Percentiles rank a stretch among this genome's conserved stretches.
These are phyloP conservation scores for Phytophthora chlamydospora DNA, from an alignment of 352 stramenopile species.

Conservation along the genomic window DNA sequence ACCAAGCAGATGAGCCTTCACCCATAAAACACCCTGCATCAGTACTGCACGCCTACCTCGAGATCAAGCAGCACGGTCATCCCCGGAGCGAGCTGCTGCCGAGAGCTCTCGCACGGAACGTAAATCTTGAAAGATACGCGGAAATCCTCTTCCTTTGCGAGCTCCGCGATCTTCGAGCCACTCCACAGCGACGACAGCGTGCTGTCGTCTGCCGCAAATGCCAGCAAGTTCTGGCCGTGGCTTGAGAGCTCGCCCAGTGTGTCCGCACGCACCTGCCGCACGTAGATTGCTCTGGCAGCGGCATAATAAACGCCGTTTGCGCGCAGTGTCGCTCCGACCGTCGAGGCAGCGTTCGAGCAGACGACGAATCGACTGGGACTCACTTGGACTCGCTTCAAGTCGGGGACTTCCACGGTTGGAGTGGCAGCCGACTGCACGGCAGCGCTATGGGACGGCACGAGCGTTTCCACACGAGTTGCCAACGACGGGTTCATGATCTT, in stretches of 20 bases:
- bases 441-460: too few species aligned
- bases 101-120: constrained; percentile 5
- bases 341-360: constrained; percentile 10
- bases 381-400: constrained; percentile 11
- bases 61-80: constrained; percentile 18
- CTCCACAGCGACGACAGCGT: constrained; percentile 6
- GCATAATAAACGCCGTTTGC: constrained; percentile 18
- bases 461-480: too few species aligned
- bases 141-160: constrained; percentile 11
- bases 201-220: constrained; percentile 3
- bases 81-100: constrained; percentile 12
- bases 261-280: constrained; percentile 11
- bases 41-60: constrained; percentile 9
- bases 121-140: constrained; percentile 12
- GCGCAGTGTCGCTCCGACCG: constrained; percentile 11
- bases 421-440: too few species aligned
- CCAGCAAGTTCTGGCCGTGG: constrained; percentile 10
- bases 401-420: too few species aligned
- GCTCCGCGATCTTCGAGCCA: constrained; percentile 15
- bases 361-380: not conserved
- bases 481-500: too few species aligned
- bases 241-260: not conserved
- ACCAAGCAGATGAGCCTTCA: not conserved
- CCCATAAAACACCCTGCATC: not conserved
- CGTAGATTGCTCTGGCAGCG: constrained; percentile 16